A percentile compares a stretch with the other conserved stretches of the same genome.
Conservation (phyloP, 1,284 basidiomycete species). For the Peniophora sp. region DNA sequence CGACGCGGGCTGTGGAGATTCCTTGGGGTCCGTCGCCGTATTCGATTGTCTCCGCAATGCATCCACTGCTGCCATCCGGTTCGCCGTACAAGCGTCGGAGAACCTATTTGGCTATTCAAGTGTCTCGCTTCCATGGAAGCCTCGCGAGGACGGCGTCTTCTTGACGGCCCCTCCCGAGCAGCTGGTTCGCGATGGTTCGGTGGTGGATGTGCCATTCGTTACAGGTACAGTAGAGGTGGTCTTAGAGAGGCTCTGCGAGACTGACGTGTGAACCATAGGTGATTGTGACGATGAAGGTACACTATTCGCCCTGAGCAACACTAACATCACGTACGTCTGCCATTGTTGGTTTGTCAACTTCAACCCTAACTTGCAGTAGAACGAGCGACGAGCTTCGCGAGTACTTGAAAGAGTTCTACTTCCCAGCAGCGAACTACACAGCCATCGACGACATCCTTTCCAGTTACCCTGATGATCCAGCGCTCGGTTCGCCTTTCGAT, state of each 20-base stretch:
- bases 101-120: constrained; percentile 5
- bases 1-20: background rate
- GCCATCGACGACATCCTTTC: constrained; percentile 23
- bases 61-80: constrained; percentile 16
- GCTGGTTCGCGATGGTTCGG: constrained; percentile 13
- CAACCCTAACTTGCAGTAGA: constrained; percentile 13
- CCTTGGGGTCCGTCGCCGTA: constrained; percentile 20
- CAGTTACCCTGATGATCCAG: constrained; percentile 34
- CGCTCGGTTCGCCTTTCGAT: constrained; percentile 42
- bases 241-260: background rate
- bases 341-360: background rate
- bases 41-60: constrained; percentile 32
- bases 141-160: constrained; percentile 14
- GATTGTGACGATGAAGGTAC: constrained; percentile 50
- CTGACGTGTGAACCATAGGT: constrained; percentile 1
- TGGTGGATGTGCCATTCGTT: constrained; percentile 21
- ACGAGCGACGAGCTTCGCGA: constrained; percentile 25
- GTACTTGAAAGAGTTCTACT: constrained; percentile 27
- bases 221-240: constrained; percentile 11
- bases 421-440: constrained; percentile 19
- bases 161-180: constrained; percentile 16
- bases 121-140: constrained; percentile 1
- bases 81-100: constrained; percentile 19
- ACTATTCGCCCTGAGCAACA: constrained; percentile 33
- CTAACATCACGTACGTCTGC: constrained; percentile 32